These are phyloP conservation scores for Erigeron canadensis DNA, from an alignment of 129 eudicot species.

Conservation along the genomic window DNA sequence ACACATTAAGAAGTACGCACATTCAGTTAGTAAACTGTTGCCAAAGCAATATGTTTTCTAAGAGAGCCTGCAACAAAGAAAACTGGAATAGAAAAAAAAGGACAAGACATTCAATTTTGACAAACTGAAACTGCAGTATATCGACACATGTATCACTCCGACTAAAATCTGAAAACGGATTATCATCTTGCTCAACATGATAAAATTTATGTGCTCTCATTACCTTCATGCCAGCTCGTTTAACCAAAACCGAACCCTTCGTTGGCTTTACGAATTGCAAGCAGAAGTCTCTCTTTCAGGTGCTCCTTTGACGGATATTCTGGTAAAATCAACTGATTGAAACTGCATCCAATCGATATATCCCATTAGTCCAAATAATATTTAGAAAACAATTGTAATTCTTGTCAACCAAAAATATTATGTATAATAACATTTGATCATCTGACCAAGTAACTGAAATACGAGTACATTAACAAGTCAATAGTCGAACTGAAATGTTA, in stretches of 20 bases:
- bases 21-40: conserved; percentile 25
- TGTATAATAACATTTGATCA: no score
- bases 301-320: conserved; percentile 91
- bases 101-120: conserved; percentile 14
- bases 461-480: background rate
- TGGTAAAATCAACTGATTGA: conserved; percentile 91
- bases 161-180: conserved; percentile 25
- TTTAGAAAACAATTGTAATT: background rate
- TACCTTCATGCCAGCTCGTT: conserved; percentile 4
- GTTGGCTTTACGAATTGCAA: conserved; percentile 93
- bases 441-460: background rate
- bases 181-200: conserved; percentile 20
- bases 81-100: conserved; percentile 24
- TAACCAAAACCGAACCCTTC: conserved; percentile 99
- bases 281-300: conserved; percentile 82
- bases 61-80: conserved; percentile 23
- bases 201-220: conserved; percentile 47
- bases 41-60: conserved; percentile 25
- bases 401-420: no score
- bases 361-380: background rate
- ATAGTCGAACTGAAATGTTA: conserved; percentile 24
- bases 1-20: conserved; percentile 29
- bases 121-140: conserved; percentile 45
- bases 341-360: conserved; percentile 54
- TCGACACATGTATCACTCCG: conserved; percentile 37